These are phyloP conservation scores for Basipetospora sp. DNA, from an alignment of 2,329 filamentous ascomycete genomes.

Conservation along the genomic window DNA sequence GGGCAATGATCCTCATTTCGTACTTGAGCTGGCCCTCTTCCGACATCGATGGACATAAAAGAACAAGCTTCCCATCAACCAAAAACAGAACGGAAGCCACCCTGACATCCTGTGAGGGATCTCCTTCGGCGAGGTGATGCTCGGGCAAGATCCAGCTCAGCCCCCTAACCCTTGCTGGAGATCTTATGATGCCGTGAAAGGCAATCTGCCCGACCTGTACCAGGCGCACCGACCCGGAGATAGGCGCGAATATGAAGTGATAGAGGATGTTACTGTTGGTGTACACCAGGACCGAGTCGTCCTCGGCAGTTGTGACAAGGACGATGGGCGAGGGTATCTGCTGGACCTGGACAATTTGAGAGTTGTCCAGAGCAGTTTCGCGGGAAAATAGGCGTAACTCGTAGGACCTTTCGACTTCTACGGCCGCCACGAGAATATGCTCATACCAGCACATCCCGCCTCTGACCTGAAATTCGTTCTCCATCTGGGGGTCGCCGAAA, in stretches of 20 bases:
- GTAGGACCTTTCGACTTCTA: slow-evolving; percentile 71
- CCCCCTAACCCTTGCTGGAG: slow-evolving; percentile 78
- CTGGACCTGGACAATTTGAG: slow-evolving; percentile 61
- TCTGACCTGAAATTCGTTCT: slow-evolving; percentile 81
- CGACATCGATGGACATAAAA: slow-evolving; percentile 74
- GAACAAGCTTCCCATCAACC: slow-evolving; percentile 91
- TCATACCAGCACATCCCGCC: slow-evolving; percentile 99
- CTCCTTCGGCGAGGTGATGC: slow-evolving; percentile 72
- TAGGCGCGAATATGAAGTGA: slow-evolving; percentile 75
- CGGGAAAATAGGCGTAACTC: slow-evolving; percentile 87
- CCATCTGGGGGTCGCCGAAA: slow-evolving; percentile 64
- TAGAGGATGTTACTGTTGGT: slow-evolving; percentile 93
- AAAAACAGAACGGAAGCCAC: slow-evolving; percentile 87
- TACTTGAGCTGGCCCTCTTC: slow-evolving; percentile 81
- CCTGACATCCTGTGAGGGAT: slow-evolving; percentile 88
- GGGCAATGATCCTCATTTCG: slow-evolving; percentile 91
- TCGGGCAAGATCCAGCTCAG: slow-evolving; percentile 94
- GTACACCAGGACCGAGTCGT: slow-evolving; percentile 90
- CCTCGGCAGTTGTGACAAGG: slow-evolving; percentile 72
- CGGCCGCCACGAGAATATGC: slow-evolving; percentile 80
- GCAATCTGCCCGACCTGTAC: slow-evolving; percentile 96
- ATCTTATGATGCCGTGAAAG: slow-evolving; percentile 89
- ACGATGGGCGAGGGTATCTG: slow-evolving; percentile 74
- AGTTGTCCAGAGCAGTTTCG: slow-evolving; percentile 61
- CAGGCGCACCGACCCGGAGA: slow-evolving; percentile 55